These are phyloP conservation scores for Penicillium lividum DNA, from an alignment of 495 filamentous ascomycete species.

Conservation along the genomic window DNA sequence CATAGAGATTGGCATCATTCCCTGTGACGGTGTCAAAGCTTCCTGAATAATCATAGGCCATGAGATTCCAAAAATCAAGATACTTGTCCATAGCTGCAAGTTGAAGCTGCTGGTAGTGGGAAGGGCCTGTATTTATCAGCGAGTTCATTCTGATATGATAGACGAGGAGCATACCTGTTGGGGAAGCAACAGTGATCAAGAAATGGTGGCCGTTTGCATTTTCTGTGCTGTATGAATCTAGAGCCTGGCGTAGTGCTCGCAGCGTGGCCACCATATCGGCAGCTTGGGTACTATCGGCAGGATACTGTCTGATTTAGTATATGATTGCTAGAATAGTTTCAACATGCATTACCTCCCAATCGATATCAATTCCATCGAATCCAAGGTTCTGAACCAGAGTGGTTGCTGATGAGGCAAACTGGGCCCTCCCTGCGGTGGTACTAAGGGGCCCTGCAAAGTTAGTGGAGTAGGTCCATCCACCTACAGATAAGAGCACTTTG, in stretches of 20 bases:
- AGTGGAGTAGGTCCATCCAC: slow-evolving; percentile 76
- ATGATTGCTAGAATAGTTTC: background rate
- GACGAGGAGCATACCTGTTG: slow-evolving; percentile 37
- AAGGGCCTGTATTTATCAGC: slow-evolving; percentile 45
- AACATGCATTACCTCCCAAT: slow-evolving; percentile 54
- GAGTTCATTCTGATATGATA: background rate
- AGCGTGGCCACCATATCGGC: slow-evolving; percentile 65
- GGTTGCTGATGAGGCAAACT: slow-evolving; percentile 68
- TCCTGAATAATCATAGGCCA: slow-evolving; percentile 76
- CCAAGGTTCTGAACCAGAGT: slow-evolving; percentile 66
- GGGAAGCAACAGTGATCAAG: slow-evolving; percentile 66
- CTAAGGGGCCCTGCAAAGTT: slow-evolving; percentile 71
- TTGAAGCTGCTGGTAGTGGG: slow-evolving; percentile 62
- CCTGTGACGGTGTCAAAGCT: slow-evolving; percentile 69
- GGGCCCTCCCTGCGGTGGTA: slow-evolving; percentile 54
- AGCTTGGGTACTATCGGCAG: slow-evolving; percentile 48
- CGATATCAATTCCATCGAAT: slow-evolving; percentile 62
- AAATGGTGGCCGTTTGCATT: slow-evolving; percentile 55
- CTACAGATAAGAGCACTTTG: slow-evolving; percentile 65
- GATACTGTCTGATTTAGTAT: slow-evolving; percentile 29
- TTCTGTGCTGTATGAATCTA: slow-evolving; percentile 62
- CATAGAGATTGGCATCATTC: slow-evolving; percentile 75
- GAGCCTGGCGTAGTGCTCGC: slow-evolving; percentile 53
- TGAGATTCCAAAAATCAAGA: slow-evolving; percentile 72
- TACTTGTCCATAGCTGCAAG: slow-evolving; percentile 64